Percentiles rank a stretch among this genome's conserved stretches.
Conservation (phyloP, 768 basidiomycete genomes). For the Kwoniella dejecticola region DNA sequence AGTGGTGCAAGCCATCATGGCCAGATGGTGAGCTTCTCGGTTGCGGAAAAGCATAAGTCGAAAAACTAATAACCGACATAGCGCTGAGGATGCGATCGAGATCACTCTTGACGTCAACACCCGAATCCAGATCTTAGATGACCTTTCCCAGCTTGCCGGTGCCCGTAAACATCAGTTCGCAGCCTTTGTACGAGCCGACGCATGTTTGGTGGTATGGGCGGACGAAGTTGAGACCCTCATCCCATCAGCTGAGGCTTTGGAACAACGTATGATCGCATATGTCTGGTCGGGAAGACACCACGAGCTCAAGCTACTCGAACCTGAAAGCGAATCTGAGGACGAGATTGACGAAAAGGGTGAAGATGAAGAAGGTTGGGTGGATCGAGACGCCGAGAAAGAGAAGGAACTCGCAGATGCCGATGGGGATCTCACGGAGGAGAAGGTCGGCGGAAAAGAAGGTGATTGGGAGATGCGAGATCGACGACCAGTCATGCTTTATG, state of each 20-base stretch:
- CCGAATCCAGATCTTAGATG: slow-evolving; percentile 80
- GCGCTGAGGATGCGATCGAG: slow-evolving; percentile 42
- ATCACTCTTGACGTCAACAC: slow-evolving; percentile 69
- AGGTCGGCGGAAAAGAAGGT: slow-evolving; percentile 35
- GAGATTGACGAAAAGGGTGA: slow-evolving; percentile 22
- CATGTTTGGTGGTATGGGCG: slow-evolving; percentile 81
- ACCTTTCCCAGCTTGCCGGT: slow-evolving; percentile 72
- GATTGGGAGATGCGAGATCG: slow-evolving; percentile 44
- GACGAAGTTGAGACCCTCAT: slow-evolving; percentile 77
- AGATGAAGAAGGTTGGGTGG: slow-evolving; percentile 33
- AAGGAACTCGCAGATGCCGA: slow-evolving; percentile 41
- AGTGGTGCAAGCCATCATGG: slow-evolving; percentile 30
- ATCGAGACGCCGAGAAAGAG: slow-evolving; percentile 35
- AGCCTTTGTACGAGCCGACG: slow-evolving; percentile 83
- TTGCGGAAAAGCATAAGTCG: background rate
- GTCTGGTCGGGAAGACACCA: slow-evolving; percentile 64
- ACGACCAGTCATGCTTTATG: slow-evolving; percentile 53
- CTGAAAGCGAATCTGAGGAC: slow-evolving; percentile 30
- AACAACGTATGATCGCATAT: slow-evolving; percentile 73
- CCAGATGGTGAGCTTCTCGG: slow-evolving; percentile 38
- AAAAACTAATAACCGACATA: slow-evolving; percentile 10
- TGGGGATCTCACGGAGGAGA: slow-evolving; percentile 26
- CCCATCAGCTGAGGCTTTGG: slow-evolving; percentile 60
- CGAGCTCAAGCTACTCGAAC: slow-evolving; percentile 33
- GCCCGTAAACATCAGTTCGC: slow-evolving; percentile 88